Conservation (phyloP, 768 basidiomycete species). For the Mycena haematopus region DNA sequence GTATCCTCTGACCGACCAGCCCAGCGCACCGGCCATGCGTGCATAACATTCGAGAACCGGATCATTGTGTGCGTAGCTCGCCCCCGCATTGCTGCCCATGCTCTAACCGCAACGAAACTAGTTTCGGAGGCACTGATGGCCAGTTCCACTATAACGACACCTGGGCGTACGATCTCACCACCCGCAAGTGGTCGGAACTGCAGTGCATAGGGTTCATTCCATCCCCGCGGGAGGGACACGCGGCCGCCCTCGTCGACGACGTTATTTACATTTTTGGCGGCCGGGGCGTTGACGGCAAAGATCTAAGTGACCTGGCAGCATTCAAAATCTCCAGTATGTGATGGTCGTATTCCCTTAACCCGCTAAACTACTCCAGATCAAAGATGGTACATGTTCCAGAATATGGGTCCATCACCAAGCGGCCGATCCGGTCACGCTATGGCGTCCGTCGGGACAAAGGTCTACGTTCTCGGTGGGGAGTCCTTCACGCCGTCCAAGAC, state of each 20-base stretch:
- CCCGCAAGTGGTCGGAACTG: slow-evolving; percentile 87
- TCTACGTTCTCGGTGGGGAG: slow-evolving; percentile 96
- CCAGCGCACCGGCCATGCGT: slow-evolving; percentile 90
- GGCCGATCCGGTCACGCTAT: slow-evolving; percentile 98
- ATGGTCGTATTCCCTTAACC: slow-evolving; percentile 13
- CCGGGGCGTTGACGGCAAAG: slow-evolving; percentile 95
- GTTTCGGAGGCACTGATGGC: slow-evolving; percentile 98
- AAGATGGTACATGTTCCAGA: slow-evolving; percentile 99
- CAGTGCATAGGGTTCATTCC: slow-evolving; percentile 97
- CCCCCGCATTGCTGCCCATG: slow-evolving; percentile 1
- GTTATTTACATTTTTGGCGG: slow-evolving; percentile 98
- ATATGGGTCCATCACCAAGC: slow-evolving; percentile 96
- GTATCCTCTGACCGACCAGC: slow-evolving; percentile 69
- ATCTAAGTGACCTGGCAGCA: slow-evolving; percentile 91
- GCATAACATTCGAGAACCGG: slow-evolving; percentile 81
- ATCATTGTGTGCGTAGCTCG: slow-evolving; percentile 74
- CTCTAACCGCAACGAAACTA: slow-evolving; percentile 39
- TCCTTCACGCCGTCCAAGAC: slow-evolving; percentile 73
- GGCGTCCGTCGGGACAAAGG: slow-evolving; percentile 87
- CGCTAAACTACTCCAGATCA: slow-evolving; percentile 63
- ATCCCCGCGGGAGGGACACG: slow-evolving; percentile 93
- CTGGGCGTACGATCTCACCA: slow-evolving; percentile 89
- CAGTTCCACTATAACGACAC: slow-evolving; percentile 99
- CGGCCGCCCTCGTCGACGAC: slow-evolving; percentile 95
- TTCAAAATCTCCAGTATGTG: slow-evolving; percentile 96